A percentile compares a stretch with the other conserved stretches of the same genome.
Evolutionary conservation across 495 filamentous ascomycete species (phyloP).

Genomic region (Lineolata rhizophorae): DNA sequence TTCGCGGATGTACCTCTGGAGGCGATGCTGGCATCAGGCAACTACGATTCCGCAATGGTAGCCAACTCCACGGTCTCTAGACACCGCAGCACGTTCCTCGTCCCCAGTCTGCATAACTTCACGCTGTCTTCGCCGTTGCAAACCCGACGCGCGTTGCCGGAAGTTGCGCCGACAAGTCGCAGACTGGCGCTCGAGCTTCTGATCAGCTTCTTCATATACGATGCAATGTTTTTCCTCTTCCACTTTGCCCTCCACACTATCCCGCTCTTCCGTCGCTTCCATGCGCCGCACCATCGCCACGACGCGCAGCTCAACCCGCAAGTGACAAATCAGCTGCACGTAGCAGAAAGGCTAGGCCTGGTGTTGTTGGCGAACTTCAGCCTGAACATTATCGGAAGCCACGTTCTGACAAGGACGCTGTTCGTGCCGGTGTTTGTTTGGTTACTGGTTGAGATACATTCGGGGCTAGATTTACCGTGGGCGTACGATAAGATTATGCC

Average conservation of each 20-base stretch:
- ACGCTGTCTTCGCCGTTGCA: constrained; percentile 15
- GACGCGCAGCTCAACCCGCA: constrained; percentile 16
- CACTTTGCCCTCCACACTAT: constrained; percentile 15
- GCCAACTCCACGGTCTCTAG: too few relatives aligned
- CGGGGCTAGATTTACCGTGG: constrained; percentile 15
- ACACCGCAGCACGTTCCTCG: constrained; percentile 8
- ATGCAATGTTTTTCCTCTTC: constrained; percentile 17
- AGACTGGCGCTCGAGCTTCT: constrained; percentile 13
- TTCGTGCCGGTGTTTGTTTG: constrained; percentile 17
- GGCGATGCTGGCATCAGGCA: constrained; percentile 11
- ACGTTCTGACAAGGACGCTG: constrained; percentile 17
- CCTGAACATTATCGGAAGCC: constrained; percentile 17
- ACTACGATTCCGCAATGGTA: constrained; percentile 14
- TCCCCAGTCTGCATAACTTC: constrained; percentile 15
- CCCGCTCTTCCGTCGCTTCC: constrained; percentile 8
- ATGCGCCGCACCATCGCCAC: constrained; percentile 14
- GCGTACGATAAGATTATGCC: constrained; percentile 18
- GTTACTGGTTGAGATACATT: constrained; percentile 17
- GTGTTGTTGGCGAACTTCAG: constrained; percentile 18
- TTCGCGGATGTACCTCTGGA: constrained; percentile 11
- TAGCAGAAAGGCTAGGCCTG: constrained; percentile 12
- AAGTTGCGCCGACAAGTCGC: constrained; percentile 8
- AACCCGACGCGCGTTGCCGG: constrained; percentile 12
- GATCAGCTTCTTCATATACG: constrained; percentile 14
- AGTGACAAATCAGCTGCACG: constrained; percentile 15